Base-by-base conservation (phyloP, 768 basidiomycete species). In the Coprinopsis strossmayeri region DNA sequence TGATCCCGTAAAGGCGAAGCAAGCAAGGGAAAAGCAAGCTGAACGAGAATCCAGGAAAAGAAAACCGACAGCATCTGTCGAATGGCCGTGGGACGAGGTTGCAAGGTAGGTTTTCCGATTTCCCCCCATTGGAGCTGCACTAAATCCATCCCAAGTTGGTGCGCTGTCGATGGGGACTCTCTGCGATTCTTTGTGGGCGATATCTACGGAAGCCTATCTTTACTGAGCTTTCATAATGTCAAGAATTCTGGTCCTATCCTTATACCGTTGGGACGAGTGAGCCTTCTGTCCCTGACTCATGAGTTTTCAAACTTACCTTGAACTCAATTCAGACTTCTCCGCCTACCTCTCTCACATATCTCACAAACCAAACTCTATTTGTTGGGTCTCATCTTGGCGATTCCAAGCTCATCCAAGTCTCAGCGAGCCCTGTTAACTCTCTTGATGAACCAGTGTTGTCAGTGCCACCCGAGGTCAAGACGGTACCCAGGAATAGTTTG, bases 321-420 rank as follows among this genome's bases (percentile, higher is more conserved):
- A 39, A 9, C 24, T 44, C 13, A 52, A 26, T 59, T 11, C 17
- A 91, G 88, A 76, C 77, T 25, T 87, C 91, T 1, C 72, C 89
- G 9, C 69, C 90, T 0, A 86, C 73, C 9, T 75, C 81, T 10
- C 59, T 95, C 51, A 80, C 85, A 1, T 84, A 91, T 56, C 71
- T 96, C 11, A 72, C 80, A 3, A 74, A 78, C 40, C 82, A 88
- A 61, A 64, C 77, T 7, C 53, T 92, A 5, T 95, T 83, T 58
- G 69, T 92, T 18, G 88, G 91, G 15, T 93, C 91, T 4, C 86
- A 91, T 55, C 69, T 77, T 13, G 90, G 89, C 15, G 82, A 93
- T 60, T 86, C 90, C 1, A 87, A 91, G 54, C 65, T 94, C 9
- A 56, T 93, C 1, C 72, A 76, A 44, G 76, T 95, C 47, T 75